Evolutionary conservation across 2,329 filamentous ascomycete species (phyloP).

Genomic region (Neurospora sp.): DNA sequence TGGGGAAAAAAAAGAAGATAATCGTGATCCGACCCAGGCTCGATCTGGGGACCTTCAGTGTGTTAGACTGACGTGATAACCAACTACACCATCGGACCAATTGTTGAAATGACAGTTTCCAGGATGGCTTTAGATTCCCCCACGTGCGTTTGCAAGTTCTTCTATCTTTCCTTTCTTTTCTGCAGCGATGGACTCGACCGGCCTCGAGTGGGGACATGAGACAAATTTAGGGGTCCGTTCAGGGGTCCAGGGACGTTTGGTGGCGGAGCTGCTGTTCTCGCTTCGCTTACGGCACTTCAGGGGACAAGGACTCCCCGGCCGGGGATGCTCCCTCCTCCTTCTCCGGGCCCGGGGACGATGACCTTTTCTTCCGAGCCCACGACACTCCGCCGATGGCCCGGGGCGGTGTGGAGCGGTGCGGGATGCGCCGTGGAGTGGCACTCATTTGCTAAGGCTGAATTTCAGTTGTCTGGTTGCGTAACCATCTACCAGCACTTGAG

Average conservation of each 20-base stretch:
- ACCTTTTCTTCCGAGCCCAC: neutral
- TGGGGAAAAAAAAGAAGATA: neutral
- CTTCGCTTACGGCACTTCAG: neutral
- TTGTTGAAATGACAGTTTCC: neutral
- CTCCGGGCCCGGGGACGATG: neutral
- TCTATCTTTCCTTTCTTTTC: neutral
- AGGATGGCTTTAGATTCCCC: neutral
- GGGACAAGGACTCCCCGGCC: neutral
- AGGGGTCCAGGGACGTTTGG: neutral
- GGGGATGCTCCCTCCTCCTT: neutral
- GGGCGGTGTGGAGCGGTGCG: neutral
- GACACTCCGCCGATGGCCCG: neutral
- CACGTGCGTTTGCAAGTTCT: neutral
- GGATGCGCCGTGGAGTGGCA: neutral
- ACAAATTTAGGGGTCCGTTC: neutral
- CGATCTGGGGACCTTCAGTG: constrained; percentile 25
- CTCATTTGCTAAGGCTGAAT: neutral
- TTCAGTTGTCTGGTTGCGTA: neutral
- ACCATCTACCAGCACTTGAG: neutral
- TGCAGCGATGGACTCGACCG: neutral
- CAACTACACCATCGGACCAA: constrained; percentile 28
- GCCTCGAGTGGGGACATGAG: neutral
- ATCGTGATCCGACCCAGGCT: constrained; percentile 18
- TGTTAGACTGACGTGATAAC: constrained; percentile 41
- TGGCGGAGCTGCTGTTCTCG: constrained; percentile 1